These are phyloP conservation scores for Linnemannia schmuckeri DNA, from an alignment of 192 early-diverging fungal genomes.

Conservation along the genomic window DNA sequence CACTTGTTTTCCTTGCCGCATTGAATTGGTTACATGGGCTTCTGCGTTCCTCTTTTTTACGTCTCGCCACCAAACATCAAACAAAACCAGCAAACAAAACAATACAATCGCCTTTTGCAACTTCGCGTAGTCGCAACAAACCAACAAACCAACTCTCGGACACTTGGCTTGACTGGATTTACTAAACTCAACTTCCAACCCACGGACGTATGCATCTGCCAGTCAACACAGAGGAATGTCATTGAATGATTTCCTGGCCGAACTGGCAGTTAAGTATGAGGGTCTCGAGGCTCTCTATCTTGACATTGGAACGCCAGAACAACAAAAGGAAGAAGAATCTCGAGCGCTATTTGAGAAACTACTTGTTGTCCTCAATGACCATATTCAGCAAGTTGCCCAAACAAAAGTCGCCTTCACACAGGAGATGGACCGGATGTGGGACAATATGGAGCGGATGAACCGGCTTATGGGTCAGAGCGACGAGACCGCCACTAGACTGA, in stretches of 20 bases:
- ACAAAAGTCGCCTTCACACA: constrained; percentile 5
- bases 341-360: constrained; percentile 45
- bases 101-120: not conserved
- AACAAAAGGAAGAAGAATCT: constrained; percentile 19
- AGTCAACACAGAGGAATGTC: constrained; percentile 34
- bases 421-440: constrained; percentile 27
- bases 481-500: constrained; percentile 15
- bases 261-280: constrained; percentile 48
- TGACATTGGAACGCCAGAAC: constrained; percentile 40
- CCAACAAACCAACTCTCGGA: not conserved
- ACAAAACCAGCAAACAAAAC: not conserved
- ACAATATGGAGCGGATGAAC: constrained; percentile 31
- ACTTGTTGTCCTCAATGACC: constrained; percentile 17
- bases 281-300: constrained; percentile 36
- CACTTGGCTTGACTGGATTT: not conserved
- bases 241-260: constrained; percentile 51
- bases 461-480: constrained; percentile 36
- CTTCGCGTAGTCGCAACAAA: not conserved
- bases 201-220: not conserved
- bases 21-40: not conserved
- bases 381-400: constrained; percentile 18
- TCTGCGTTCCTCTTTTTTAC: not conserved
- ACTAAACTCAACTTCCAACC: not conserved
- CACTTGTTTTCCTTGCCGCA: not conserved
- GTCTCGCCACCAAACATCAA: not conserved